A percentile compares a stretch with the other conserved stretches of the same genome.
Evolutionary conservation across 2,329 filamentous ascomycete genomes (phyloP).

Genomic region (Purpureocillium takamizusanense): DNA sequence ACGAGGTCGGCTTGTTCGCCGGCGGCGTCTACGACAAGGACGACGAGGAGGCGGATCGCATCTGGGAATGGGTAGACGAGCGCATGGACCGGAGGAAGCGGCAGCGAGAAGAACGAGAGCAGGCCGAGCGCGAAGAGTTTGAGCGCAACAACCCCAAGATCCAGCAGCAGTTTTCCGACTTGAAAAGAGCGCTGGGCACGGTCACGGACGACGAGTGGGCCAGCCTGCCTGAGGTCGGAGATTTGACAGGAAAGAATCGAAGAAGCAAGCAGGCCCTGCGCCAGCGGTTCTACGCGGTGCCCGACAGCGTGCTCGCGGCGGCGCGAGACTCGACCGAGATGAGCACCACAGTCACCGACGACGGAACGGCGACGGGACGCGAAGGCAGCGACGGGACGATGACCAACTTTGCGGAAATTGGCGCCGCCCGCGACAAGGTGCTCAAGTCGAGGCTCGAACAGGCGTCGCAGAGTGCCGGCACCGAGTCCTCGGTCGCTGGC

Average conservation of each 20-base stretch:
- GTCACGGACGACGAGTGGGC: constrained; percentile 97
- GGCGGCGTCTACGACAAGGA: constrained; percentile 95
- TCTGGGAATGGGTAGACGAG: constrained; percentile 93
- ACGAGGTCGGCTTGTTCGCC: constrained; percentile 91
- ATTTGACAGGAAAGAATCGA: constrained; percentile 90
- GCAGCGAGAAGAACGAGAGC: constrained; percentile 91
- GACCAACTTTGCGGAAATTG: constrained; percentile 97
- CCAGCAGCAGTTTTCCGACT: constrained; percentile 90
- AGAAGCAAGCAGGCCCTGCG: constrained; percentile 74
- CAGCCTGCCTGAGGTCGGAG: constrained; percentile 88
- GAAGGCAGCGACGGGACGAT: constrained; percentile 72
- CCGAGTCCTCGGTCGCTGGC: constrained; percentile 60
- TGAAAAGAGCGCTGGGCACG: constrained; percentile 81
- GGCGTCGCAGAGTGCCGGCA: constrained; percentile 61
- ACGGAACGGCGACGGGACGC: constrained; percentile 42
- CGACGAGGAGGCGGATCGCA: constrained; percentile 93
- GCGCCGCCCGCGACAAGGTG: constrained; percentile 91
- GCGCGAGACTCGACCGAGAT: constrained; percentile 74
- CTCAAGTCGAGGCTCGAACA: constrained; percentile 90
- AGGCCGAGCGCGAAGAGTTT: constrained; percentile 86
- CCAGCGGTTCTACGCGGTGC: constrained; percentile 89
- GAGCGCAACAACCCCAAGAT: constrained; percentile 98
- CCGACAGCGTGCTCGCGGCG: constrained; percentile 86
- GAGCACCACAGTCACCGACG: constrained; percentile 80
- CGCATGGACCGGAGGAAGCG: constrained; percentile 88